Evolutionary conservation across 306 rosid species (phyloP).

Genomic region (Potentilla sterilis): DNA sequence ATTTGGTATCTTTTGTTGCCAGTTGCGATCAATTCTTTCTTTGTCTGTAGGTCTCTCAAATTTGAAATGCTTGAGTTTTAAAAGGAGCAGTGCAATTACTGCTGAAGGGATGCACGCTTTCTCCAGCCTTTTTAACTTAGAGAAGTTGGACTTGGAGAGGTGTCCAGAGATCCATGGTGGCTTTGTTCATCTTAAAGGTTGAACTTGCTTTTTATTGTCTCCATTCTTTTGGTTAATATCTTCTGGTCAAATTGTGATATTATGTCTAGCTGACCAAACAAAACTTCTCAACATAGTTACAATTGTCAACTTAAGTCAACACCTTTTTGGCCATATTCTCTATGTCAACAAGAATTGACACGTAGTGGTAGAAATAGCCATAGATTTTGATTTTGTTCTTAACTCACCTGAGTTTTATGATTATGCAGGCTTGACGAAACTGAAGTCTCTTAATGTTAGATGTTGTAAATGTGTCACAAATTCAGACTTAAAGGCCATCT

Average conservation of each 20-base stretch:
- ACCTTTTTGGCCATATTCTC: not conserved
- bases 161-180: constrained; percentile 67
- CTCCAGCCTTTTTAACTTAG: constrained; percentile 57
- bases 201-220: not conserved
- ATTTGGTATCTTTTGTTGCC: constrained; percentile 2
- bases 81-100: constrained; percentile 45
- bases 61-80: constrained; percentile 62
- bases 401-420: constrained; percentile 10
- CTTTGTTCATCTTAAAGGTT: constrained; percentile 73
- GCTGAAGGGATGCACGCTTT: constrained; percentile 65
- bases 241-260: not conserved
- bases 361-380: too few species aligned
- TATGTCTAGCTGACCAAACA: not conserved
- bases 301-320: not conserved
- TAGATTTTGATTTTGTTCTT: not conserved
- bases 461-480: constrained; percentile 59
- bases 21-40: constrained; percentile 17
- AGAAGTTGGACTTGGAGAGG: constrained; percentile 72
- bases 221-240: not conserved
- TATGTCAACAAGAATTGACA: too few species aligned
- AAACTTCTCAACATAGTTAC: not conserved
- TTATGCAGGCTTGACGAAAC: constrained; percentile 54
- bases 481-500: constrained; percentile 57
- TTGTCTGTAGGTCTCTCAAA: constrained; percentile 51
- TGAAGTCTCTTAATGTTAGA: constrained; percentile 56